phyloP scores from a whole-genome alignment of 2,329 filamentous ascomycete genomes.

The Botrytis elliptica region DNA sequence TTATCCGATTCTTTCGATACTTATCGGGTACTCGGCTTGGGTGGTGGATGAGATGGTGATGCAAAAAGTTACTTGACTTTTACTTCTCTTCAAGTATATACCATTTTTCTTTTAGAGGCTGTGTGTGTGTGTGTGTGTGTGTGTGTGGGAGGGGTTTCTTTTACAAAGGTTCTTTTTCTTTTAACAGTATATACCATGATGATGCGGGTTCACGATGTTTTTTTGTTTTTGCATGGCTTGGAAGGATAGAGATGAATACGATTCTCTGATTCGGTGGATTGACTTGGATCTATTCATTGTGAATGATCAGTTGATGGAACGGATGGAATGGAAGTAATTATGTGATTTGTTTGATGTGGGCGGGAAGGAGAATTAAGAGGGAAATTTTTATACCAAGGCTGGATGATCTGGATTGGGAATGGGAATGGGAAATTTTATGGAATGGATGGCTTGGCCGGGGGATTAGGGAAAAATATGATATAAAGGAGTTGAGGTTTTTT shows the following conservation, averaged over 20 bases:
- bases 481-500: not conserved
- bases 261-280: not conserved
- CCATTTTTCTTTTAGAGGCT: not conserved
- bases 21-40: not conserved
- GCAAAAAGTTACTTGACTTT: conserved; percentile 5
- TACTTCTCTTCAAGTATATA: not conserved
- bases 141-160: not conserved
- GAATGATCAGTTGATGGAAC: not conserved
- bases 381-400: conserved; percentile 7
- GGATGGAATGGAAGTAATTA: not conserved
- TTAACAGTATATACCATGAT: not conserved
- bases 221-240: not conserved
- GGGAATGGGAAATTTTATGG: not conserved
- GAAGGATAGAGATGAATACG: not conserved
- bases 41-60: not conserved
- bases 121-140: not conserved
- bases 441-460: not conserved
- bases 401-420: not conserved
- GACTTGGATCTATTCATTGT: not conserved
- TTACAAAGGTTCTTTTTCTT: not conserved
- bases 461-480: not conserved
- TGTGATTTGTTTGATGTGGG: not conserved
- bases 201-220: not conserved
- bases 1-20: not conserved
- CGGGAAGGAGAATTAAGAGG: not conserved